Base-by-base conservation (phyloP, 208 protist genomes). In the Porcisia hertigi region DNA sequence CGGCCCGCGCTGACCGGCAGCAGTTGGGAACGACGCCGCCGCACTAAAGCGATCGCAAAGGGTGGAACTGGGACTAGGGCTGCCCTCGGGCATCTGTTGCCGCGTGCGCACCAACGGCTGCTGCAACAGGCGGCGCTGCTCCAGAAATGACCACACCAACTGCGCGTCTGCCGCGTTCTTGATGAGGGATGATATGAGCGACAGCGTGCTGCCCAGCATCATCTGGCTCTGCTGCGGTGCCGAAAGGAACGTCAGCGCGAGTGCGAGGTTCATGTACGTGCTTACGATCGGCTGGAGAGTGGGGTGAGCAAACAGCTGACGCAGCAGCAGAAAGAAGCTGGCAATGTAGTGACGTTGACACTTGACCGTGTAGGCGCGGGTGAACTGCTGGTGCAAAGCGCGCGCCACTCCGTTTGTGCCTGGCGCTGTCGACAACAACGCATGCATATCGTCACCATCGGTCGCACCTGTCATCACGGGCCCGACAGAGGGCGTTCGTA, bases 311-410 rank as follows among this genome's bases (percentile, higher is more conserved):
- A 88, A 85, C 36, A 94, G 76, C 76, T 97, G 91, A 0, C 91
- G 89, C 64, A 97, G 81, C 25, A 97, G 71, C 53, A 93, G 77
- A 70, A 97, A 95, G 45, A 96, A 85, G 71, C 88, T 89, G 23
- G 85, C 71, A 39, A 94, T 84, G 81, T 86, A 97, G 39, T 63
- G 64, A 30, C 88, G 86, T 64, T 94, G 91, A 60, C 86, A 89
- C 76, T 81, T 86, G 49, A 73, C 59, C 25, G 83, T 59, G 80
- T 93, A 94, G n/a, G 69, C 73, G 3, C 66, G 76, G 25, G 91
- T 94, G 71, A 89, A 95, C 75, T 95, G 86, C 16, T 69, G 73
- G 67, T 94, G 87, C 34, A 85, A 58, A 36, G 69, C 62, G 45
- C 77, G 76, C 73, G 73, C 25, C 34, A 45, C 69, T 1, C 58